A percentile compares a stretch with the other conserved stretches of the same genome.
These are phyloP conservation scores for Verticillium isaacii DNA, from an alignment of 2,329 filamentous ascomycete genomes.

Conservation along the genomic window DNA sequence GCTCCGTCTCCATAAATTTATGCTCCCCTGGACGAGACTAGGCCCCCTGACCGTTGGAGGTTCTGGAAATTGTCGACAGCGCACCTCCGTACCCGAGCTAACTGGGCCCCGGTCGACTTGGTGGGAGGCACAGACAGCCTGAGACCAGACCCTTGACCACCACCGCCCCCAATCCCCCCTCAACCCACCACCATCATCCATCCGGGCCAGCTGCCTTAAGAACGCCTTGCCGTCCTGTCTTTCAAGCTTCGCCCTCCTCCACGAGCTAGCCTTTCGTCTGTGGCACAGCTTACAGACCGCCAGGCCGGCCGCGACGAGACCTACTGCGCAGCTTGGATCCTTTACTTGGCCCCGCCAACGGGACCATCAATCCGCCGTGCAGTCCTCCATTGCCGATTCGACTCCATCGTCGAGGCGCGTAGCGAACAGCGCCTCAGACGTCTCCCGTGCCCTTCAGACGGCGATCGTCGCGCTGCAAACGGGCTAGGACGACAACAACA, in stretches of 20 bases:
- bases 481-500: neutral
- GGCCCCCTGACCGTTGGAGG: neutral
- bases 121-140: neutral
- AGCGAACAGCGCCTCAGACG: neutral
- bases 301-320: conserved; percentile 3
- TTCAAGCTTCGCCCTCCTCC: conserved; percentile 2
- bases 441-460: neutral
- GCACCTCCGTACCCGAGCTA: neutral
- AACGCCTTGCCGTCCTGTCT: conserved; percentile 2
- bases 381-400: neutral
- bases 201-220: conserved; percentile 2
- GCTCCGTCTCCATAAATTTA: neutral
- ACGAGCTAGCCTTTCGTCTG: neutral
- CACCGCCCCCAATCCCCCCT: neutral
- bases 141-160: neutral
- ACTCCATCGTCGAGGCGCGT: neutral
- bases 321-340: neutral
- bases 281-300: conserved; percentile 1
- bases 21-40: neutral
- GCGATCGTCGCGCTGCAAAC: neutral
- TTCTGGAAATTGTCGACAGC: neutral
- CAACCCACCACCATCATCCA: conserved; percentile 1
- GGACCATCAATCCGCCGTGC: neutral
- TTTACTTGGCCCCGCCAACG: neutral
- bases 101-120: neutral